Base-by-base conservation (phyloP, 352 stramenopile genomes). In the Phytophthora foliorum region DNA sequence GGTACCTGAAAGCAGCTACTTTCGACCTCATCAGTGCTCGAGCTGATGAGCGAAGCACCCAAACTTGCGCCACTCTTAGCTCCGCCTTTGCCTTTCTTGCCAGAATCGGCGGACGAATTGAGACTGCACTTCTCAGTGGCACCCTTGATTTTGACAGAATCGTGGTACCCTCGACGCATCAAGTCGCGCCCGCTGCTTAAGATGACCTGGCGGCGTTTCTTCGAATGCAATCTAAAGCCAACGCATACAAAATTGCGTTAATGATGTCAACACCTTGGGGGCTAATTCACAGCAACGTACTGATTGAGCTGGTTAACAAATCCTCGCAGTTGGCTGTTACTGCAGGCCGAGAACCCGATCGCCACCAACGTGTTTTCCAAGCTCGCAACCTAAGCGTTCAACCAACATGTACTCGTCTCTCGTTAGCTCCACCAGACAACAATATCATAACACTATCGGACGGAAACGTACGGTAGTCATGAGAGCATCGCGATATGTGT, bases 181-280 rank as follows among this genome's bases (percentile, higher is more conserved):
- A 88, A 60, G 8, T 81, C 75, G 13, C 86, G 84, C 2, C 74
- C 84, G 24, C 49, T 71, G 14, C 67, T 81, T 25, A 94, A 60
- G 27, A 94, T 83, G 19, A 72, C 69, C 49, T 94, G 84, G 4
- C 82, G 74, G 4, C 86, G 75, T 58, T 91, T 92, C 59, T 90
- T 92, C 0, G 81, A 82, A 48, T 92, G 86, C 24, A 94, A 59
- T 44, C 86, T 94, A 38, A 11, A 24, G 58, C 19, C 14, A 57
- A 59, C 57, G 7, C 3, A 44, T 29, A 22, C 21, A 17, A 4
- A 22, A 14, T 19, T 16, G 5, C 21, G 31, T 58, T 22, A 71
- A 25, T 44, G 14, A 25, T 29, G 5, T 39, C n/a, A 16, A 21
- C 14, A 21, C 6, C 4, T 44, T 44, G 1, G 4, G 38, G 2